phyloP scores from a whole-genome alignment of 2,329 filamentous ascomycete genomes.

The Tolypocladium ovalisporum region DNA sequence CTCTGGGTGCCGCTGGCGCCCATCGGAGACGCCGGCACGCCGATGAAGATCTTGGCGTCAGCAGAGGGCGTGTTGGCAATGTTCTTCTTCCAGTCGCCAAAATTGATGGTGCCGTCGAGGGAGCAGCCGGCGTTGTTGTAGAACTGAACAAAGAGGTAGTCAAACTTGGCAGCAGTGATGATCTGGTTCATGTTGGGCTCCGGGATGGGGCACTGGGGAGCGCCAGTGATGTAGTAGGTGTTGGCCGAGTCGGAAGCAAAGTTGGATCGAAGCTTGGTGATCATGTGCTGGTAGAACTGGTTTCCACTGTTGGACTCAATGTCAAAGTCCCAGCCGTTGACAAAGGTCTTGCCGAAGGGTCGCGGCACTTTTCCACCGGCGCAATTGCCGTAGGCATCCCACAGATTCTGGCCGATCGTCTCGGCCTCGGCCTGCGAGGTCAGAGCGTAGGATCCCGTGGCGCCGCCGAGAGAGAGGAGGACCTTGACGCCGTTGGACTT shows the following conservation, averaged over 20 bases:
- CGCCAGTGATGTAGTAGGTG: constrained; percentile 32
- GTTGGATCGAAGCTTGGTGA: constrained; percentile 10
- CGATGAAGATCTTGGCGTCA: constrained; percentile 17
- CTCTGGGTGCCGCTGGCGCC: constrained; percentile 21
- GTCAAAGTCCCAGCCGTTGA: constrained; percentile 13
- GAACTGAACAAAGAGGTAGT: constrained; percentile 33
- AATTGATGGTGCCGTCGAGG: constrained; percentile 12
- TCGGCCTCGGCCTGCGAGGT: constrained; percentile 9
- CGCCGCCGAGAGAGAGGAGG: constrained; percentile 8
- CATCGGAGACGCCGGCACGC: constrained; percentile 17
- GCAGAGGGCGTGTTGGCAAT: constrained; percentile 13
- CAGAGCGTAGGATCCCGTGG: constrained; percentile 8
- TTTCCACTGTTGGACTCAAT: constrained; percentile 10
- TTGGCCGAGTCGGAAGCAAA: constrained; percentile 6
- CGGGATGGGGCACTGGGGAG: constrained; percentile 28
- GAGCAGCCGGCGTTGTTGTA: constrained; percentile 34
- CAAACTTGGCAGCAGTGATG: constrained; percentile 15
- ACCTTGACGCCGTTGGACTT: constrained; percentile 10
- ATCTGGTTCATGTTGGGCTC: constrained; percentile 29
- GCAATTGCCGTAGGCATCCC: constrained; percentile 10
- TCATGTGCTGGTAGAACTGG: constrained; percentile 10
- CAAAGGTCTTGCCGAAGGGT: constrained; percentile 7
- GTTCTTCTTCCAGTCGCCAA: constrained; percentile 14
- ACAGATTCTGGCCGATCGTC: constrained; percentile 11
- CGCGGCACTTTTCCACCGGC: constrained; percentile 4